Base-by-base conservation (phyloP, 2,329 filamentous ascomycete species). In the Graphilbum sp. region DNA sequence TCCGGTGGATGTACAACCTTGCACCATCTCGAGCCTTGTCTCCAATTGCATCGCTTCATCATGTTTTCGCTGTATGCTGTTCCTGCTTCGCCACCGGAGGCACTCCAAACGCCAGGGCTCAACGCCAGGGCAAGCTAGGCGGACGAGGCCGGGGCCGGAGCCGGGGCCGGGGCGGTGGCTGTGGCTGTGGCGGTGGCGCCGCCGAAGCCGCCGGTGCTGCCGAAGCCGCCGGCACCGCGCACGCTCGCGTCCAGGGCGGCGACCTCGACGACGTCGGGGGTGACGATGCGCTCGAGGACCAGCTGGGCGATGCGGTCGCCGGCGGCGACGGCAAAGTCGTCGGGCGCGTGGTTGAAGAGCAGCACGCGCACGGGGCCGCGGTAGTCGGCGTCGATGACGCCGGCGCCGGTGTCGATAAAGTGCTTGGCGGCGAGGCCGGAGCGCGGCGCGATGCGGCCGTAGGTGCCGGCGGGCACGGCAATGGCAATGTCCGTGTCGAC, bases 331-430 rank as follows among this genome's bases (percentile, higher is more conserved):
- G 62, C 66, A 54, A 92, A 96, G 55, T 94, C 86, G 31, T 62
- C 61, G 36, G 94, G 86, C 37, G 70, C 71, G 58, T 93, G 79
- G 63, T 98, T 98, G 60, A 96, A 96, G 37, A 98, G 72, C 47
- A 98, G 69, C 20, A 98, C 81, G 66, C 92, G 94, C 51, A 98
- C 79, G 48, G 82, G 82, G 17, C 90, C 90, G 27, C 90, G 74
- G 65, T 98, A 98, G 60, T 98, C 90, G 25, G 88, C 87, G 58
- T 98, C 90, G 50, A 98, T 96, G 46, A 98, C 90, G 39, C 90
- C 90, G 0, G 90, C 90, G 45, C 92, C 86, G 0, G 83, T 90
- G 58, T 95, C 86, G 56, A 98, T 96, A 61, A 87, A 90, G 63
- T 96, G 76, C 65, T 98, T 98, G 43, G 77, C 69, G 3, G 88